Conservation (phyloP, 2,329 filamentous ascomycete genomes). For the Claviceps humidiphila region DNA sequence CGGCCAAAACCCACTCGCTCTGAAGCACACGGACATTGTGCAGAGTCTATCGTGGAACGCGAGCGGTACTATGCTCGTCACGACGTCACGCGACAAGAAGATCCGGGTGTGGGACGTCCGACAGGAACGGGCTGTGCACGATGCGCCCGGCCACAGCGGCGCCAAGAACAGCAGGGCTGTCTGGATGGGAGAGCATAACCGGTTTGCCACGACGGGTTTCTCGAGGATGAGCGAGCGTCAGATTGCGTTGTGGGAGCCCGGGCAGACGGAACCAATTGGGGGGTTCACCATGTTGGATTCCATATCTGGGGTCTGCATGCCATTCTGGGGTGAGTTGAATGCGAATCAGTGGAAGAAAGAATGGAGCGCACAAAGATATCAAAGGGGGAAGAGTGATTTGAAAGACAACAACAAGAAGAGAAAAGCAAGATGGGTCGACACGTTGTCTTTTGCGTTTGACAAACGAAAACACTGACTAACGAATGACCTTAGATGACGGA, state of each 20-base stretch:
- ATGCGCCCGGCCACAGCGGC: conserved; percentile 72
- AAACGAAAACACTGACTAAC: not conserved
- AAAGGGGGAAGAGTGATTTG: not conserved
- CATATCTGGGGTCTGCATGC: conserved; percentile 97
- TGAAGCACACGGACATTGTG: conserved; percentile 84
- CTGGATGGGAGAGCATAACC: conserved; percentile 95
- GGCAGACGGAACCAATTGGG: conserved; percentile 72
- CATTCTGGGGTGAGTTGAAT: conserved; percentile 67
- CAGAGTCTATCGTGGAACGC: conserved; percentile 95
- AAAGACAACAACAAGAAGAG: not conserved
- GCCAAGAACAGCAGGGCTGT: conserved; percentile 96
- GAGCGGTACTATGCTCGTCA: conserved; percentile 72
- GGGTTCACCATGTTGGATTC: conserved; percentile 86
- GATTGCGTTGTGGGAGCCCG: conserved; percentile 88
- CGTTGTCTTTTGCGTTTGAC: not conserved
- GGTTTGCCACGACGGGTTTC: conserved; percentile 92
- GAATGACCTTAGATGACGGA: conserved; percentile 54
- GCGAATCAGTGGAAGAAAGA: too few relatives aligned
- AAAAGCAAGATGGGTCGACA: too few relatives aligned
- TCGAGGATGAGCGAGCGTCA: conserved; percentile 97
- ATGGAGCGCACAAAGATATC: too few relatives aligned
- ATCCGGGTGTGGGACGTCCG: conserved; percentile 94
- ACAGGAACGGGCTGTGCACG: conserved; percentile 77
- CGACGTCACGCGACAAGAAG: conserved; percentile 96
- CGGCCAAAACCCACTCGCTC: conserved; percentile 57